Base-by-base conservation (phyloP, 345 rosid genomes). In the Murraya koenigii region DNA sequence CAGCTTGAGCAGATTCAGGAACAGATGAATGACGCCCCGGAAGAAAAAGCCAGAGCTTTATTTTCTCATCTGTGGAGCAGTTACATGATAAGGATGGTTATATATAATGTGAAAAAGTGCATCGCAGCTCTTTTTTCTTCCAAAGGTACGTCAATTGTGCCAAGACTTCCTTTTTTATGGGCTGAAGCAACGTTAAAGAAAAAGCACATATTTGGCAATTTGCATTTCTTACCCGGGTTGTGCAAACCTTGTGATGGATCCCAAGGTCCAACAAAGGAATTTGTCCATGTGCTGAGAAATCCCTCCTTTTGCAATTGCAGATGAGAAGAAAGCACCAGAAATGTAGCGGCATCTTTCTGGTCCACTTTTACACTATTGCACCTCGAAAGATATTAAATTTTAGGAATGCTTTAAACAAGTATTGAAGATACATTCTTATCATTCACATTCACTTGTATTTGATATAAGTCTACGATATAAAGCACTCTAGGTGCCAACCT, bases 201-300 rank as follows among this genome's bases (percentile, higher is more conserved):
- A 78, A 55, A 44, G 5, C 13, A 70, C 44, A 22, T 3, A 52
- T 9, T 60, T 15, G 58, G 14, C 68, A 68, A 78, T 36, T 79
- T 44, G 25, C 55, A 68, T 75, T 67, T 76, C 89, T 84, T 88
- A 94, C 99, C 99, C 74, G 99, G 99, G 83, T 94, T 96, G 79
- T 96, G 93, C 82, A 94, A 77, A 71, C 99, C 99, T 83, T 96
- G 99, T 80, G 99, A 96, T 38, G 97, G 99, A 86, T 96, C 99
- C 99, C 99, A 96, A 82, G 99, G 99, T 83, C 99, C 99, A 79
- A 96, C 98, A 85, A 96, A 96, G 77, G 99, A 94, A 88, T 94
- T 96, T 49, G 97, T 96, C 99, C 99, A 96, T 54, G 99, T 76
- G 75, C 89, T 96, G 25, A 96, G 89, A 88, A 89, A 91, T 10